Conservation (phyloP, 768 basidiomycete species). For the Amanita phalloides region DNA sequence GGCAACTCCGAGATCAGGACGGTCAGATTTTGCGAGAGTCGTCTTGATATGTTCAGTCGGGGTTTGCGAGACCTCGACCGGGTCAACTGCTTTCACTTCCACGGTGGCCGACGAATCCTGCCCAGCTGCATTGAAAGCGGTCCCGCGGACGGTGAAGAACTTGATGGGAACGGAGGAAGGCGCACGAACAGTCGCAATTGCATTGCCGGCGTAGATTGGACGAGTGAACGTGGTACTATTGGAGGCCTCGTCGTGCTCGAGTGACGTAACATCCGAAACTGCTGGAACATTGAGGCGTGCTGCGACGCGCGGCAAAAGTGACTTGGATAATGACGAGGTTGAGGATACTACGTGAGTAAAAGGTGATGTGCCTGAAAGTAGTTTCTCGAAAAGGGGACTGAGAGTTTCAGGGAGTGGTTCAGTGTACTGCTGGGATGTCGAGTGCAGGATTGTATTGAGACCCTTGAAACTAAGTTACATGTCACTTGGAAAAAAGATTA, state of each 20-base stretch:
- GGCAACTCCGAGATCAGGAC: conserved; percentile 87
- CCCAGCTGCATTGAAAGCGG: conserved; percentile 70
- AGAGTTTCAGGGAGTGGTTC: conserved; percentile 66
- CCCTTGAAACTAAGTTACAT: conserved; percentile 46
- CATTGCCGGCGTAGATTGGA: conserved; percentile 97
- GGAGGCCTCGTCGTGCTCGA: conserved; percentile 60
- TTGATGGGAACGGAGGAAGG: conserved; percentile 72
- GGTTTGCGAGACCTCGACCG: conserved; percentile 49
- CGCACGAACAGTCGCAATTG: conserved; percentile 85
- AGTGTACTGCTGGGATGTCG: conserved; percentile 59
- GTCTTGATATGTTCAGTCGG: conserved; percentile 60
- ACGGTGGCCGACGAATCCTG: conserved; percentile 40
- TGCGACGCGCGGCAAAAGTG: conserved; percentile 86
- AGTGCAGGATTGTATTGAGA: conserved; percentile 56
- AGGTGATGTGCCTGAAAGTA: conserved; percentile 49
- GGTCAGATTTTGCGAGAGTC: conserved; percentile 77
- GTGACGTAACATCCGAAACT: conserved; percentile 81
- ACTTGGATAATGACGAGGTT: conserved; percentile 88
- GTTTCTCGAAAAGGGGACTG: conserved; percentile 71
- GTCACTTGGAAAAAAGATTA: conserved; percentile 3
- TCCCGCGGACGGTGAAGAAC: conserved; percentile 90
- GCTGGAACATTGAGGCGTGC: conserved; percentile 84
- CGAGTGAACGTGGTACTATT: conserved; percentile 82
- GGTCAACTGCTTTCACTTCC: conserved; percentile 49
- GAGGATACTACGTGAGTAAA: conserved; percentile 91